phyloP scores from a whole-genome alignment of 495 filamentous ascomycete genomes.

The Stereocaulon alpinum region DNA sequence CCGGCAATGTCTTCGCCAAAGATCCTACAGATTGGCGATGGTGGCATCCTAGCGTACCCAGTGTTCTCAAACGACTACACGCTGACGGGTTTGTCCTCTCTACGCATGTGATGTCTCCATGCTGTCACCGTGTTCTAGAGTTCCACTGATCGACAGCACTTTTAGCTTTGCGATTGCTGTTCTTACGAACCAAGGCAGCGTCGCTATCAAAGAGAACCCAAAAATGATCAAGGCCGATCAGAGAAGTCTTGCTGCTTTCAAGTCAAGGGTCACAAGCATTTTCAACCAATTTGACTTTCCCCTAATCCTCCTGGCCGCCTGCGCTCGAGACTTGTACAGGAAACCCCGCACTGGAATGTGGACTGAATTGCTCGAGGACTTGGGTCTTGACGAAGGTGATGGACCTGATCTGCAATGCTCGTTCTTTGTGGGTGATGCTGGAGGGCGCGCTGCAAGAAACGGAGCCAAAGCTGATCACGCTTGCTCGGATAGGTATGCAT shows the following conservation, averaged over 20 bases:
- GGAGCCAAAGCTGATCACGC: slow-evolving; percentile 52
- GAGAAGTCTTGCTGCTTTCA: slow-evolving; percentile 62
- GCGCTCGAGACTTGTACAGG: slow-evolving; percentile 64
- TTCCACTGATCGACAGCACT: background rate
- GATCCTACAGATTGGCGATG: slow-evolving; percentile 82
- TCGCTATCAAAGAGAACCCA: slow-evolving; percentile 60
- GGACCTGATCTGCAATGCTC: slow-evolving; percentile 54
- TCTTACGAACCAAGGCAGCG: slow-evolving; percentile 77
- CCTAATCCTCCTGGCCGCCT: slow-evolving; percentile 74
- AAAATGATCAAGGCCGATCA: slow-evolving; percentile 57
- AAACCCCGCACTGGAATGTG: slow-evolving; percentile 91
- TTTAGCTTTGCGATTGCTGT: slow-evolving; percentile 66
- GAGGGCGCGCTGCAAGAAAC: slow-evolving; percentile 37
- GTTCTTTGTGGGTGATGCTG: slow-evolving; percentile 89
- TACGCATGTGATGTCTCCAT: background rate
- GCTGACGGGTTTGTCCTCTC: slow-evolving; percentile 51
- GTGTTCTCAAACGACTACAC: slow-evolving; percentile 51
- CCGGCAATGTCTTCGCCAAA: slow-evolving; percentile 67
- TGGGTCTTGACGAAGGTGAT: slow-evolving; percentile 51
- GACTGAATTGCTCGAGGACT: slow-evolving; percentile 67
- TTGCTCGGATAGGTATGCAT: slow-evolving; percentile 60
- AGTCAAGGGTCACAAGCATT: slow-evolving; percentile 60
- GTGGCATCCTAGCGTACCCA: slow-evolving; percentile 71
- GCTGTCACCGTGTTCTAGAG: background rate
- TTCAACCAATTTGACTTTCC: slow-evolving; percentile 66